Evolutionary conservation across 2,329 filamentous ascomycete genomes (phyloP).

Genomic region (Fusarium secorum): DNA sequence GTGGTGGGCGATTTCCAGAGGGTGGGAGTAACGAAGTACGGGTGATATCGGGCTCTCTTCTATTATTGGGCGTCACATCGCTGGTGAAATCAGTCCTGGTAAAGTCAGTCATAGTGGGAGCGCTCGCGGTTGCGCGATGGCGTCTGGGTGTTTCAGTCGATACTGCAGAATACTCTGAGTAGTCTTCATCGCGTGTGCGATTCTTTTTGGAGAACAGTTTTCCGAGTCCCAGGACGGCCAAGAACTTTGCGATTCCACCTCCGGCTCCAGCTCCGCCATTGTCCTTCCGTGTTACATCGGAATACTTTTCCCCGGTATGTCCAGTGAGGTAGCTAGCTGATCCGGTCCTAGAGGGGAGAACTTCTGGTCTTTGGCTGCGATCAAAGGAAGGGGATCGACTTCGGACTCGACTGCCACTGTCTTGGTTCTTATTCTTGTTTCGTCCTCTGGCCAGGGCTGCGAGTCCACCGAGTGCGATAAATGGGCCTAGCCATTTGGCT

Average conservation of each 20-base stretch:
- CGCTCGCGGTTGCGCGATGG: conserved; percentile 49
- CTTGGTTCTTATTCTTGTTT: conserved; percentile 51
- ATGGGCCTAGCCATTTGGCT: conserved; percentile 59
- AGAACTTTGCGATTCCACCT: conserved; percentile 66
- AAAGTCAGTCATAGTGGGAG: conserved; percentile 53
- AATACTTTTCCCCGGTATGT: conserved; percentile 64
- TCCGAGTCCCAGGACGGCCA: conserved; percentile 66
- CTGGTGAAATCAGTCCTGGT: conserved; percentile 47
- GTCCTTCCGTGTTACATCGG: conserved; percentile 53
- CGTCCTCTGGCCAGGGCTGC: conserved; percentile 56
- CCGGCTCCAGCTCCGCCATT: conserved; percentile 43
- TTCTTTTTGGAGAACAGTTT: conserved; percentile 64
- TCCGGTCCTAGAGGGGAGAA: conserved; percentile 59
- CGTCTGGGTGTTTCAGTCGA: conserved; percentile 67
- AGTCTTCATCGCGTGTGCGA: conserved; percentile 63
- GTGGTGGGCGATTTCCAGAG: conserved; percentile 51
- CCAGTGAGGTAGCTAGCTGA: conserved; percentile 66
- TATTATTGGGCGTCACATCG: conserved; percentile 44
- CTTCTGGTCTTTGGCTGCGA: conserved; percentile 55
- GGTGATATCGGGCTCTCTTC: conserved; percentile 41
- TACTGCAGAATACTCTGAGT: conserved; percentile 70
- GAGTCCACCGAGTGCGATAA: conserved; percentile 61
- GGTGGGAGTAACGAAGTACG: conserved; percentile 57
- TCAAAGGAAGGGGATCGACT: conserved; percentile 50
- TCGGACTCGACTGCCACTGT: conserved; percentile 52